These are phyloP conservation scores for Tolypocladium inflatum DNA, from an alignment of 2,329 filamentous ascomycete genomes.

Conservation along the genomic window DNA sequence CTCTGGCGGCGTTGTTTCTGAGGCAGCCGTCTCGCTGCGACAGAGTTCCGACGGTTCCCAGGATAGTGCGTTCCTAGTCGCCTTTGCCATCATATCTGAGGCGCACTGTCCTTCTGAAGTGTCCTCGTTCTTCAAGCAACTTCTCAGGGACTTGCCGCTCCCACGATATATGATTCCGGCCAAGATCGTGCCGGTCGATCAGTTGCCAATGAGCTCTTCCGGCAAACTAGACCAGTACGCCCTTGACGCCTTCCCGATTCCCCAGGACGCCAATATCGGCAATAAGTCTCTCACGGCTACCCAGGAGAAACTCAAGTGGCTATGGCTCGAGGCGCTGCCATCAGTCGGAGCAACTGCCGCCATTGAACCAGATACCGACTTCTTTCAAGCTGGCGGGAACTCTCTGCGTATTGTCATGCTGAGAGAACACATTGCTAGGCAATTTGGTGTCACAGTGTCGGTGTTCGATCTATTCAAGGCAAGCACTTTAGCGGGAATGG, in stretches of 20 bases:
- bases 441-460: constrained; percentile 18
- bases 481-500: constrained; percentile 29
- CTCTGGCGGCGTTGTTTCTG: constrained; percentile 26
- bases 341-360: not conserved
- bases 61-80: not conserved
- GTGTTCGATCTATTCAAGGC: constrained; percentile 26
- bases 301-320: constrained; percentile 5
- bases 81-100: constrained; percentile 2
- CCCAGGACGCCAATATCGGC: not conserved
- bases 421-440: constrained; percentile 19
- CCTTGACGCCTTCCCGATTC: constrained; percentile 13
- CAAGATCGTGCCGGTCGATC: constrained; percentile 13
- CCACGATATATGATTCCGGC: constrained; percentile 26
- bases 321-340: constrained; percentile 5
- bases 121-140: constrained; percentile 5
- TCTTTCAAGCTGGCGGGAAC: constrained; percentile 32
- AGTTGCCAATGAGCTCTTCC: constrained; percentile 18
- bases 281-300: constrained; percentile 7
- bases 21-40: constrained; percentile 5
- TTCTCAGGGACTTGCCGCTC: constrained; percentile 11
- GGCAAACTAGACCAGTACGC: constrained; percentile 23
- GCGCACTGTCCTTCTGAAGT: not conserved
- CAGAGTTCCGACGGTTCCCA: not conserved
- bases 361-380: constrained; percentile 18
- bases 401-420: constrained; percentile 29